Evolutionary conservation across 805 yeast genomes (phyloP).

Genomic region (Candida ascalaphidarum): DNA sequence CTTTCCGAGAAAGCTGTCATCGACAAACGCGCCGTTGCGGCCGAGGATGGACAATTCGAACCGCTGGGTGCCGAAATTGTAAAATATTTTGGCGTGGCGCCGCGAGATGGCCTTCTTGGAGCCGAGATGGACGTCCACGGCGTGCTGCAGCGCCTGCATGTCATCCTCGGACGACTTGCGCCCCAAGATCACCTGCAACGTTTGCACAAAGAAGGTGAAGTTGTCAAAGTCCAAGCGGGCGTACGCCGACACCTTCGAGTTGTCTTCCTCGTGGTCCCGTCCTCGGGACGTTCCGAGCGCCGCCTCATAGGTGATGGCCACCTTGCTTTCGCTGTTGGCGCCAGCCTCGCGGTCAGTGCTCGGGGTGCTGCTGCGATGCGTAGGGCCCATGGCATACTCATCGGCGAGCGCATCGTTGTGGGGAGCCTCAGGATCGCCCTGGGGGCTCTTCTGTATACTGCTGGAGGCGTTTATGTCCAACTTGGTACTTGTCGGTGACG

Average conservation of each 20-base stretch:
- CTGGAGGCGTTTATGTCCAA: too few relatives aligned
- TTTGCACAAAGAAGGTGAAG: conserved; percentile 92
- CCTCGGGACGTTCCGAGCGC: conserved; percentile 2
- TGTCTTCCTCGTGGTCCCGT: conserved; percentile 5
- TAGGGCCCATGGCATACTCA: too few relatives aligned
- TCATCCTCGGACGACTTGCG: conserved; percentile 51
- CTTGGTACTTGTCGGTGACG: too few relatives aligned
- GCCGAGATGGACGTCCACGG: conserved; percentile 89
- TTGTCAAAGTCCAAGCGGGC: conserved; percentile 85
- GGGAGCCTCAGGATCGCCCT: too few relatives aligned
- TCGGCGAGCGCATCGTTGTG: too few relatives aligned
- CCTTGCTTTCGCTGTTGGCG: too few relatives aligned
- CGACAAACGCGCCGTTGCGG: conserved; percentile 94
- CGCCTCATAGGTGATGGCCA: conserved; percentile 12
- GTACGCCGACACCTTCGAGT: conserved; percentile 42
- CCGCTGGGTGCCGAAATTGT: conserved; percentile 92
- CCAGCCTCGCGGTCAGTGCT: too few relatives aligned
- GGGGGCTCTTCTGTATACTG: too few relatives aligned
- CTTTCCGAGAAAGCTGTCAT: conserved; percentile 79
- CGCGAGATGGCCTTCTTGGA: conserved; percentile 89
- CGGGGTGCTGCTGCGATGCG: too few relatives aligned
- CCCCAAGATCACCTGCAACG: conserved; percentile 90
- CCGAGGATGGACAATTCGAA: conserved; percentile 90
- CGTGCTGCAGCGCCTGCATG: conserved; percentile 58
- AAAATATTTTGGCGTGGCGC: conserved; percentile 90